A percentile compares a stretch with the other conserved stretches of the same genome.
phyloP scores from a whole-genome alignment of 805 yeast species.

The Schwanniomyces yamadae region DNA sequence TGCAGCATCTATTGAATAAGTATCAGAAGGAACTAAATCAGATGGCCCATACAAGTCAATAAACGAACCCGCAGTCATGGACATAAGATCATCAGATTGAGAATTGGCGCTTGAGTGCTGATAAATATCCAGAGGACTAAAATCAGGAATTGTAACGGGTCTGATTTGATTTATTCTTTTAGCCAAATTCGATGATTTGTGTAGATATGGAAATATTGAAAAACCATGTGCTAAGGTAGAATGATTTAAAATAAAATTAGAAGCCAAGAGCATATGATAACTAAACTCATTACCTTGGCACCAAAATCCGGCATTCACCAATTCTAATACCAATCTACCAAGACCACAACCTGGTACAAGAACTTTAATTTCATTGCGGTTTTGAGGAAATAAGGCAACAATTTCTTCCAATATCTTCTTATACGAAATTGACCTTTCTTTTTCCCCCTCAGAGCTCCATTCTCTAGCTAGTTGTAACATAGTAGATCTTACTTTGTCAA shows the following conservation, averaged over 20 bases:
- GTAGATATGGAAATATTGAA: slow-evolving; percentile 55
- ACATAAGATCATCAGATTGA: slow-evolving; percentile 53
- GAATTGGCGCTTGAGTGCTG: slow-evolving; percentile 34
- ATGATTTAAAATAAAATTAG: slow-evolving; percentile 53
- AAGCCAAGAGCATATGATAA: slow-evolving; percentile 60
- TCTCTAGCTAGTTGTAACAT: slow-evolving; percentile 59
- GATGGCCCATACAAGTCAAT: slow-evolving; percentile 63
- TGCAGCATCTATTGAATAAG: slow-evolving; percentile 33
- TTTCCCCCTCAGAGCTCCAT: slow-evolving; percentile 55
- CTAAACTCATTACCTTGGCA: slow-evolving; percentile 70
- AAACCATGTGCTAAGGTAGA: slow-evolving; percentile 38
- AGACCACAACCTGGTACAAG: slow-evolving; percentile 67
- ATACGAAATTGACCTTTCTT: slow-evolving; percentile 44
- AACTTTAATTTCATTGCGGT: slow-evolving; percentile 41
- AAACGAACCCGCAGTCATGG: slow-evolving; percentile 74
- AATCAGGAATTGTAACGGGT: slow-evolving; percentile 54
- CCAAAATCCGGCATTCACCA: slow-evolving; percentile 53
- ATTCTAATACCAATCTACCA: slow-evolving; percentile 57
- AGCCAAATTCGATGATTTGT: slow-evolving; percentile 45
- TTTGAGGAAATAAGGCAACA: slow-evolving; percentile 35
- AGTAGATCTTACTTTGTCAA: slow-evolving; percentile 56
- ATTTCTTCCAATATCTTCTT: slow-evolving; percentile 36
- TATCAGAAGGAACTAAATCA: slow-evolving; percentile 30
- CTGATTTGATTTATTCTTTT: slow-evolving; percentile 49
- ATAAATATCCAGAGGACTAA: slow-evolving; percentile 39